Evolutionary conservation across 805 yeast genomes (phyloP).

Genomic region (Jamesozyma lodderae): DNA sequence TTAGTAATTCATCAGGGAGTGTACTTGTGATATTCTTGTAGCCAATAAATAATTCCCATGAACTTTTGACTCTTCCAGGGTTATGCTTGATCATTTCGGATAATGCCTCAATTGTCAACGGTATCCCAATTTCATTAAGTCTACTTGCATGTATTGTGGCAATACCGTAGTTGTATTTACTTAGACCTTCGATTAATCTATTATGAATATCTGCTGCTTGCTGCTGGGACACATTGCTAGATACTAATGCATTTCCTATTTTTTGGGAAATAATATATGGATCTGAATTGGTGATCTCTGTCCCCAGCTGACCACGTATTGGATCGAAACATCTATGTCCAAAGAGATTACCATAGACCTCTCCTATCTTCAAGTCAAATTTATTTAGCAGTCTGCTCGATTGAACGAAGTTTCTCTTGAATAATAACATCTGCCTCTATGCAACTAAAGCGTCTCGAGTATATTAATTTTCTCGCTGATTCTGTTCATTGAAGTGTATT

Average conservation of each 20-base stretch:
- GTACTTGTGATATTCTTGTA: constrained; percentile 11
- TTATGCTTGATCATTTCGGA: constrained; percentile 34
- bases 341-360: constrained; percentile 6
- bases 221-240: constrained; percentile 5
- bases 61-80: constrained; percentile 45
- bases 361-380: constrained; percentile 1
- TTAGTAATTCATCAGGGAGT: constrained; percentile 20
- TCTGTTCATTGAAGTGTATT: too few relatives aligned
- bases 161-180: constrained; percentile 26
- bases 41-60: constrained; percentile 39
- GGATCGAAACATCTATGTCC: constrained; percentile 15
- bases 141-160: constrained; percentile 26
- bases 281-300: constrained; percentile 5
- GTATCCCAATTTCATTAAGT: constrained; percentile 16
- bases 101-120: constrained; percentile 19
- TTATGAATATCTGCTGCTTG: constrained; percentile 20
- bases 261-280: constrained; percentile 19
- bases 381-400: constrained; percentile 1
- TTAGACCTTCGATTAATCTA: constrained; percentile 22
- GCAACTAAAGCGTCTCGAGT: too few relatives aligned
- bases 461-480: too few relatives aligned
- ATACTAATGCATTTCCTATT: constrained; percentile 9
- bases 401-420: constrained; percentile 7
- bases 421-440: constrained; percentile 13
- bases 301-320: constrained; percentile 8